Evolutionary conservation across 2,329 filamentous ascomycete genomes (phyloP).

Genomic region (Clarireedia homoeocarpa): DNA sequence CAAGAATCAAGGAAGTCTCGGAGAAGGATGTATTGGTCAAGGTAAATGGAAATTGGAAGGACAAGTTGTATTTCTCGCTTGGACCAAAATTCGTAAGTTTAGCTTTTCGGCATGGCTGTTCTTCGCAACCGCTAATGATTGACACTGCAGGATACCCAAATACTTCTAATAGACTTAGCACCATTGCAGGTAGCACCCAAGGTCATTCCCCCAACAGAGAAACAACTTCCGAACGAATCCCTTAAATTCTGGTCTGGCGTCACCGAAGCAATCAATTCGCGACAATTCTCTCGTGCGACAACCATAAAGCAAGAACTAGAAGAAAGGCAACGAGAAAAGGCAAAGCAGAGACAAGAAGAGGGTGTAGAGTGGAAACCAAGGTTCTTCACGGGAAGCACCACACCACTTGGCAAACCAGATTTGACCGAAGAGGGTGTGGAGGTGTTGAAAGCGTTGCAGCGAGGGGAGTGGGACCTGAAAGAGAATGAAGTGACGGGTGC

Average conservation of each 20-base stretch:
- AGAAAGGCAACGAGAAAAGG: constrained; percentile 79
- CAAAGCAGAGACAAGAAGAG: constrained; percentile 65
- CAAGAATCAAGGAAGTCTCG: constrained; percentile 75
- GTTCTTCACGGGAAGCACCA: constrained; percentile 68
- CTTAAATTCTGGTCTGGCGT: constrained; percentile 81
- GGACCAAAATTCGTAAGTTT: constrained; percentile 50
- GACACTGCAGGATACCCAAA: constrained; percentile 46
- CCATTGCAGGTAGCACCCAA: constrained; percentile 77
- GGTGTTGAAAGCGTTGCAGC: constrained; percentile 47
- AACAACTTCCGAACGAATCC: constrained; percentile 84
- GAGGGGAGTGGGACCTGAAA: constrained; percentile 31
- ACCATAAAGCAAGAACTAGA: constrained; percentile 85
- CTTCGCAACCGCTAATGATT: constrained; percentile 30
- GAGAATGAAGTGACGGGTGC: constrained; percentile 17
- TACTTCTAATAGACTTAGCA: constrained; percentile 78
- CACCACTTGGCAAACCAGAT: constrained; percentile 51
- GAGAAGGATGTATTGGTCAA: constrained; percentile 76
- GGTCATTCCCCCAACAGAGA: constrained; percentile 64
- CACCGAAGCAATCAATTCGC: constrained; percentile 74
- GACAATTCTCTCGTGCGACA: constrained; percentile 80
- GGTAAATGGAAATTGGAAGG: constrained; percentile 81
- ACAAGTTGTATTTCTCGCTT: constrained; percentile 54
- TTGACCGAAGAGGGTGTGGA: constrained; percentile 54
- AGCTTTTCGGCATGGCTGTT: neutral
- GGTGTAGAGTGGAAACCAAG: constrained; percentile 72